These are phyloP conservation scores for Hypoxylon sp. DNA, from an alignment of 2,329 filamentous ascomycete species.

Conservation along the genomic window DNA sequence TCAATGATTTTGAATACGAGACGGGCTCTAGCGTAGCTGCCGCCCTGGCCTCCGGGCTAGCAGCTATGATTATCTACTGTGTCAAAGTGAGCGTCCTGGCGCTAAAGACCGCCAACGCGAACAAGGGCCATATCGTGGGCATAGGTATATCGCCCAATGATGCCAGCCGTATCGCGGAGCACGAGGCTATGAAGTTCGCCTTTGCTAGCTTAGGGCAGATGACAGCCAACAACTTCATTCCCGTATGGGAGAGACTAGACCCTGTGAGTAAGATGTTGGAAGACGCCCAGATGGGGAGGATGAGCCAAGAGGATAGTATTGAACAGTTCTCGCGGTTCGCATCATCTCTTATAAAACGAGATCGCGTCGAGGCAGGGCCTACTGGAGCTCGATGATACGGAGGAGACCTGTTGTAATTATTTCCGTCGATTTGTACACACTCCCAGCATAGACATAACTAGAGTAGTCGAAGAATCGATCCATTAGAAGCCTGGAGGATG, in stretches of 20 bases:
- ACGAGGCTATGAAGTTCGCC: constrained; percentile 7
- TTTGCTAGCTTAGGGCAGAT: constrained; percentile 1
- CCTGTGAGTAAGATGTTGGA: constrained; percentile 8
- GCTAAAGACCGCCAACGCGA: constrained; percentile 9
- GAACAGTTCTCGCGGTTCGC: not conserved
- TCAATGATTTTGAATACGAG: constrained; percentile 13
- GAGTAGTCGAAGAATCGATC: too few species aligned
- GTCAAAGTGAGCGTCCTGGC: constrained; percentile 17
- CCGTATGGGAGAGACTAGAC: constrained; percentile 12
- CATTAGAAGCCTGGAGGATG: too few species aligned
- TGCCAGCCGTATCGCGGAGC: constrained; percentile 3
- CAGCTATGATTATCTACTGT: constrained; percentile 35
- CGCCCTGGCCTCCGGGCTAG: constrained; percentile 28
- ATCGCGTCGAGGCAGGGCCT: not conserved
- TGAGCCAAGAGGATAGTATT: not conserved
- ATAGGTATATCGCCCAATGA: constrained; percentile 8
- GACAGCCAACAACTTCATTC: constrained; percentile 12
- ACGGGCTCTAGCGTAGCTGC: constrained; percentile 26
- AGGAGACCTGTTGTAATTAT: not conserved
- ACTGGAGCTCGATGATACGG: not conserved
- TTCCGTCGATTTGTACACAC: too few species aligned
- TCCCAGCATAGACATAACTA: too few species aligned
- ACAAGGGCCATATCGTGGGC: constrained; percentile 1
- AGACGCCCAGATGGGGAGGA: not conserved
- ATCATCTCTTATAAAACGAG: constrained; percentile 1